phyloP scores from a whole-genome alignment of 768 basidiomycete species.

The Leccinum longicurvipes region DNA sequence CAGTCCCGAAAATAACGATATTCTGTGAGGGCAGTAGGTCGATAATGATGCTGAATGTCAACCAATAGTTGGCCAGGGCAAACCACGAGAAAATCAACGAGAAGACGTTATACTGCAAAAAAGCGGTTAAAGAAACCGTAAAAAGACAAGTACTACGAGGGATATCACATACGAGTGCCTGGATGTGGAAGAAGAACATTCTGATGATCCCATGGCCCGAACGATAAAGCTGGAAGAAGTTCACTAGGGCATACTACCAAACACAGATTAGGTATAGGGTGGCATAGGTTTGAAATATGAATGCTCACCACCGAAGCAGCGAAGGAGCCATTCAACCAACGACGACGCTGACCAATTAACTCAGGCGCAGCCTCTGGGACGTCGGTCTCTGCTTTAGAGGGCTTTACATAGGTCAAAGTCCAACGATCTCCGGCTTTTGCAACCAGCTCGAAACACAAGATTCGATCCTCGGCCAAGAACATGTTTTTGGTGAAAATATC shows the following conservation, averaged over 20 bases:
- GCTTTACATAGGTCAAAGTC: constrained; percentile 91
- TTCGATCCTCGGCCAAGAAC: constrained; percentile 92
- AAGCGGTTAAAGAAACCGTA: neutral
- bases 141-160: neutral
- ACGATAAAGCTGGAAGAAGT: constrained; percentile 86
- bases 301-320: constrained; percentile 80
- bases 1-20: constrained; percentile 70
- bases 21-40: constrained; percentile 63
- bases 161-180: constrained; percentile 66
- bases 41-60: constrained; percentile 96
- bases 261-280: neutral
- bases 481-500: constrained; percentile 96
- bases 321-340: constrained; percentile 97
- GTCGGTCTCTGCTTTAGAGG: constrained; percentile 93
- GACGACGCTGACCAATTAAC: constrained; percentile 90
- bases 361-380: constrained; percentile 93
- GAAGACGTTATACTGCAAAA: constrained; percentile 73
- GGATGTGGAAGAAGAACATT: constrained; percentile 96
- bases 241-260: constrained; percentile 80
- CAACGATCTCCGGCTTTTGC: constrained; percentile 85
- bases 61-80: constrained; percentile 86
- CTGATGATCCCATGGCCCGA: constrained; percentile 85
- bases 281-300: neutral
- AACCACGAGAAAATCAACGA: constrained; percentile 91
- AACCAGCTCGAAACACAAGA: constrained; percentile 94